phyloP scores from a whole-genome alignment of 2,329 filamentous ascomycete species.

The Coniochaeta pulveracea region DNA sequence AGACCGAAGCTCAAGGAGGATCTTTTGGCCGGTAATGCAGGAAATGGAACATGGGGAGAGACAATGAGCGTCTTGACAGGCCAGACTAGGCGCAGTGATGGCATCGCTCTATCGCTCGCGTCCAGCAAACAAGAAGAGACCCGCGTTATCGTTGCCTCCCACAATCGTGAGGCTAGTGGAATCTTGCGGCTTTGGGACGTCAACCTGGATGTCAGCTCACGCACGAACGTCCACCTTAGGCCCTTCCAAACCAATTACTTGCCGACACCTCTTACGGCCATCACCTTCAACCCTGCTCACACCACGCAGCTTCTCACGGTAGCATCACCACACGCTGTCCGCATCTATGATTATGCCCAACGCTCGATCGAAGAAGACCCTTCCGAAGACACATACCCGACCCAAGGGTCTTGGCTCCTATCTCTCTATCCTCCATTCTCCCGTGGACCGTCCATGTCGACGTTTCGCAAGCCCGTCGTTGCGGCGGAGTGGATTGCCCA shows the following conservation, averaged over 20 bases:
- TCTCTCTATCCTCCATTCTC: slow-evolving; percentile 49
- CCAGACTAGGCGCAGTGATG: slow-evolving; percentile 39
- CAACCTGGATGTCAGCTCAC: slow-evolving; percentile 29
- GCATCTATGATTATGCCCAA: slow-evolving; percentile 50
- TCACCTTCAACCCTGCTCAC: slow-evolving; percentile 51
- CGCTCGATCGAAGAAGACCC: slow-evolving; percentile 42
- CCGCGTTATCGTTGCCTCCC: slow-evolving; percentile 46
- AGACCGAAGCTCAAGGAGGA: slow-evolving; percentile 38
- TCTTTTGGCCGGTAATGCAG: slow-evolving; percentile 41
- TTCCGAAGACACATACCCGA: slow-evolving; percentile 36
- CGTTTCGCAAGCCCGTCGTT: slow-evolving; percentile 44
- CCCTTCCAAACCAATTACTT: slow-evolving; percentile 53
- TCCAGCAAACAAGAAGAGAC: slow-evolving; percentile 23
- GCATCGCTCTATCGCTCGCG: slow-evolving; percentile 42
- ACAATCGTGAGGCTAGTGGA: slow-evolving; percentile 48
- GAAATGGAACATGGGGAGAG: slow-evolving; percentile 54
- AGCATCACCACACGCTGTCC: slow-evolving; percentile 41
- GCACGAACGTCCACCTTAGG: slow-evolving; percentile 23
- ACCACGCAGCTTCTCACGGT: slow-evolving; percentile 47
- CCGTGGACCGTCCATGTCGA: slow-evolving; percentile 29
- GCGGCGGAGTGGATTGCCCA: slow-evolving; percentile 51
- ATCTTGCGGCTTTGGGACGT: slow-evolving; percentile 48
- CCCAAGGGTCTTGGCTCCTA: slow-evolving; percentile 53
- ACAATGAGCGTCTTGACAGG: slow-evolving; percentile 41
- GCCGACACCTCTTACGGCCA: slow-evolving; percentile 37